These are phyloP conservation scores for Leucosporidium yakuticum DNA, from an alignment of 768 basidiomycete genomes.

Conservation along the genomic window DNA sequence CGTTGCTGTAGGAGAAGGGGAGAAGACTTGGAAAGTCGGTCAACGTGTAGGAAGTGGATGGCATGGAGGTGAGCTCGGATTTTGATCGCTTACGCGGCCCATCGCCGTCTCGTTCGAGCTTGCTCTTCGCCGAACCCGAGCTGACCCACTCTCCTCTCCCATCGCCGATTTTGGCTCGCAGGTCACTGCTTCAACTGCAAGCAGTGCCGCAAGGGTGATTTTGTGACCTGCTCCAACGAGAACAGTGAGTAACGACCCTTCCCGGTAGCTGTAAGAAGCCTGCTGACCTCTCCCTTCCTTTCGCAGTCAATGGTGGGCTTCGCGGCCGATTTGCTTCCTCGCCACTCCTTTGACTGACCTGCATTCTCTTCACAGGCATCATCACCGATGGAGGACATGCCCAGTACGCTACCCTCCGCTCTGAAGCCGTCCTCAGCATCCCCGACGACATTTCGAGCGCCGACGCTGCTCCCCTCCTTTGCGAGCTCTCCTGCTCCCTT, in stretches of 20 bases:
- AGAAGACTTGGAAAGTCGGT: conserved; percentile 37
- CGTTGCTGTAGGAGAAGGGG: conserved; percentile 25
- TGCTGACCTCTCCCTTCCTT: background rate
- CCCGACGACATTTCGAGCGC: conserved; percentile 30
- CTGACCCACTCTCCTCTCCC: too few species aligned
- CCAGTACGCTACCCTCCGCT: conserved; percentile 39
- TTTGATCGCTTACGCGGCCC: background rate
- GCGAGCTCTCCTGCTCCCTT: background rate
- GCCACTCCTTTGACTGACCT: background rate
- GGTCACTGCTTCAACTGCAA: background rate
- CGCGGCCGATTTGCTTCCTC: too few species aligned
- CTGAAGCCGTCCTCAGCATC: conserved; percentile 24
- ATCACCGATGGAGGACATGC: conserved; percentile 29
- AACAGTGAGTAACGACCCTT: conserved; percentile 27
- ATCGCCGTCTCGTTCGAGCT: too few species aligned
- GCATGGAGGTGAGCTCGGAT: conserved; percentile 29
- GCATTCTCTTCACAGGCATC: background rate
- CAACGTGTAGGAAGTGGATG: conserved; percentile 35
- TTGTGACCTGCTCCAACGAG: conserved; percentile 34
- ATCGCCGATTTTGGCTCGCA: too few species aligned
- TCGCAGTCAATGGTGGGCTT: too few species aligned
- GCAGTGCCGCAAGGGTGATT: conserved; percentile 13
- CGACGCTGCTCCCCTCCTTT: conserved; percentile 32
- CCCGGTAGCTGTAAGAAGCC: background rate
- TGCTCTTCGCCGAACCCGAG: too few species aligned